Base-by-base conservation (phyloP, 768 basidiomycete genomes). In the Kwoniella sp. region DNA sequence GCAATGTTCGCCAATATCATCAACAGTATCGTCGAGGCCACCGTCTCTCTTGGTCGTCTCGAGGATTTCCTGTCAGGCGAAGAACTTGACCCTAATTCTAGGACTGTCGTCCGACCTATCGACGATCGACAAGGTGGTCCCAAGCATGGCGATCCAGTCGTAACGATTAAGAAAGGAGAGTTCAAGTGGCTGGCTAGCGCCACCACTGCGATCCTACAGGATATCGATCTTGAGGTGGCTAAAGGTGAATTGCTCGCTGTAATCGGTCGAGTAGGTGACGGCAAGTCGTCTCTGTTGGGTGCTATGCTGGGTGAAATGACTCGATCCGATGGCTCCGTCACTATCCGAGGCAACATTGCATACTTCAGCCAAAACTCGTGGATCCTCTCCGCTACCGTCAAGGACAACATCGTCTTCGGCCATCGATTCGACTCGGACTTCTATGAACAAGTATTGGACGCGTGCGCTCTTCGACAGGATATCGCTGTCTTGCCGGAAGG, bases 331-430 rank as follows among this genome's bases (percentile, higher is more conserved):
- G 95, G 95, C 0, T 84, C 86, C 22, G 86, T 95, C 0, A 82
- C 83, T 0, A 71, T 96, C 1, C 84, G 83, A 30, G 92, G 92
- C 0, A 87, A 82, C 13, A 81, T 94, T 23, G 86, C 93, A 0
- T 94, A 93, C 79, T 92, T 91, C 9, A 86, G 89, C 30, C 93
- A 96, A 77, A 89, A 88, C 74, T 89, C 92, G 34, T 95, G 92
- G 90, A 87, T 96, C 50, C 85, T 94, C 79, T 92, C 91, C 1
- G 87, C 91, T 0, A 88, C 90, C 1, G 86, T 97, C 55, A 86
- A 89, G 38, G 91, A 93, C 48, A 98, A 98, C 74, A 97, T 98
- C 66, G 75, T 91, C 34, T 97, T 98, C 82, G 92, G 89, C 11
- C 90, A 94, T 79, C 85, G 88, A 70, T 96, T 89, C 67, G 93